These are phyloP conservation scores for Steccherinum ochraceum DNA, from an alignment of 768 basidiomycete genomes.

Conservation along the genomic window DNA sequence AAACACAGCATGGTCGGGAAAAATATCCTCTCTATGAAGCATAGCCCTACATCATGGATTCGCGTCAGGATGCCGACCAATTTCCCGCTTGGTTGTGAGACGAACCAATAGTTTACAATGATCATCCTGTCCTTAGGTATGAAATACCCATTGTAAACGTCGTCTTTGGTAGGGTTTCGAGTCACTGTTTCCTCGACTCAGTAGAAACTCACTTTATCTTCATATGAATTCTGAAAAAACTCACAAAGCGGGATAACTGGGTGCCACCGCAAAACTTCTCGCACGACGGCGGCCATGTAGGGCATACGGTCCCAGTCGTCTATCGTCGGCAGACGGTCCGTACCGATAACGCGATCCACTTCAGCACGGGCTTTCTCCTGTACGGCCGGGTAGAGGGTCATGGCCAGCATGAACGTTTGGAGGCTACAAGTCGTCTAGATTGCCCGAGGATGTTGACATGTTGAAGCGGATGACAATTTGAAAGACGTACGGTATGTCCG, in stretches of 20 bases:
- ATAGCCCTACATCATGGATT: not conserved
- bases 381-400: conserved; percentile 14
- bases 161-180: conserved; percentile 12
- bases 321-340: conserved; percentile 17
- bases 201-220: too few species aligned
- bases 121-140: conserved; percentile 16
- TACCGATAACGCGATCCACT: conserved; percentile 26
- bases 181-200: conserved; percentile 3
- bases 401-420: not conserved
- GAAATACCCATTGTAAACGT: conserved; percentile 12
- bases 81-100: too few species aligned
- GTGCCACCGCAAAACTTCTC: conserved; percentile 12
- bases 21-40: not conserved
- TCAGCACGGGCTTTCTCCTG: conserved; percentile 25
- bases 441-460: not conserved
- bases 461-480: too few species aligned
- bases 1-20: not conserved
- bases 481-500: not conserved
- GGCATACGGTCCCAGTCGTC: conserved; percentile 13
- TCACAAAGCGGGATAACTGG: not conserved
- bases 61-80: too few species aligned
- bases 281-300: conserved; percentile 23
- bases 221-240: not conserved
- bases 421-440: not conserved
- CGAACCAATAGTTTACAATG: conserved; percentile 9